Base-by-base conservation (phyloP, 768 basidiomycete species). In the Termitomyces eurrhizus region DNA sequence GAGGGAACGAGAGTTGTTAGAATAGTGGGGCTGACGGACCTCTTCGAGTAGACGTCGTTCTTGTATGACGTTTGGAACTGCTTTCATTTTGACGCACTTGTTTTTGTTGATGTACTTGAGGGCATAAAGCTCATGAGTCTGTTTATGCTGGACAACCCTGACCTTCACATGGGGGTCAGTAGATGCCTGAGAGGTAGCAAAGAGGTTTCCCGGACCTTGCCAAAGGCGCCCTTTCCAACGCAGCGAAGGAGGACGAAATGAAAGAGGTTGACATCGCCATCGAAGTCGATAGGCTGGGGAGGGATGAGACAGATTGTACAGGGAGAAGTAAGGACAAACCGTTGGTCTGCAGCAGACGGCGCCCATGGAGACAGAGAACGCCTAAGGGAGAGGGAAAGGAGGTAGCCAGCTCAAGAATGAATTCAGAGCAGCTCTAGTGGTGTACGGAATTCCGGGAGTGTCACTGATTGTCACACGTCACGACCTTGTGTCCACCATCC, bases 81-180 rank as follows among this genome's bases (percentile, higher is more conserved):
- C 95, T 69, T 95, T 95, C 94, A 97, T 97, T 80, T 95, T 95
- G 63, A 97, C 94, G 66, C 91, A 97, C 80, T 96, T 95, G 45
- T 90, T 73, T 75, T 99, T 99, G 80, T 98, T 98, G 76, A 99
- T 99, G 77, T 99, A 99, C 75, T 99, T 99, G 74, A 99, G 86
- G 6, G 97, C 97, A 68, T 95, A 98, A 49, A 99, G 82, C 18
- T 94, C 90, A 63, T 93, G 90, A n/a, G 94, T 92, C 74, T 98
- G 93, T 72, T 98, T 99, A 79, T 98, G 97, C 75, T 99, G 96
- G 7, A 99, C 97, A 62, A 99, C 96, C 48, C 97, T 90, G 77
- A 99, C 96, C 96, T 98, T 65, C 45, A 55, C 24, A 52, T 58
- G n/a, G 57, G 36, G 56, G 53, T 65, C 16, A 59, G 36, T 41